phyloP scores from a whole-genome alignment of 441 rosid species.

The Gossypium laxum region DNA sequence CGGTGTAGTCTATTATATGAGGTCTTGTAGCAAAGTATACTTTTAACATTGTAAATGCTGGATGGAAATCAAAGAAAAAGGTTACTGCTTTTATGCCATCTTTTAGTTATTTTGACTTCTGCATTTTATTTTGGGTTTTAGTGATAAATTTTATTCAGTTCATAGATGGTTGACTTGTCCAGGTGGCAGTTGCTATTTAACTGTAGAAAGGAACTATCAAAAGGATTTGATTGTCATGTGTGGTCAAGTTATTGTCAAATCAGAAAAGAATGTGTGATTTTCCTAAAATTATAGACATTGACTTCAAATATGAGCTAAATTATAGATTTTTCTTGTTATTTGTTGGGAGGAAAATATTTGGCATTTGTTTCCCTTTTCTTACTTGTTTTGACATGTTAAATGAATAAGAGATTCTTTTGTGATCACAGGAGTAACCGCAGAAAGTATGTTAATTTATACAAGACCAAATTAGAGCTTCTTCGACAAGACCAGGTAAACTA shows the following conservation, averaged over 20 bases:
- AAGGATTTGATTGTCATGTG: neutral
- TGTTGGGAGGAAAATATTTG: neutral
- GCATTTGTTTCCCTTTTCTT: neutral
- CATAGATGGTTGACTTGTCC: neutral
- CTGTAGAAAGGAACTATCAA: neutral
- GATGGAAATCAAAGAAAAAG: neutral
- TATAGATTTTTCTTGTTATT: neutral
- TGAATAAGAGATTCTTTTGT: neutral
- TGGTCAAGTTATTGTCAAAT: neutral
- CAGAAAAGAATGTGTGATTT: neutral
- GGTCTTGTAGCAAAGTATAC: neutral
- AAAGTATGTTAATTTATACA: conserved; percentile 65
- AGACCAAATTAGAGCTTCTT: conserved; percentile 66
- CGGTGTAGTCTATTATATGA: neutral
- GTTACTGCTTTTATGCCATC: neutral
- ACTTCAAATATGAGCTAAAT: neutral
- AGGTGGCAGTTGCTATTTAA: neutral
- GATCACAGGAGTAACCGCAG: conserved; percentile 58
- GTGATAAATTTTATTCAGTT: neutral
- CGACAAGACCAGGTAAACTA: conserved; percentile 55
- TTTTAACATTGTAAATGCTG: neutral
- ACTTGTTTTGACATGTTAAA: conserved; percentile 13
- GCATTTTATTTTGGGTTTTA: neutral
- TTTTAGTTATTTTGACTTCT: neutral
- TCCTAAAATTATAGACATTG: neutral